A percentile compares a stretch with the other conserved stretches of the same genome.
Evolutionary conservation across 2,329 filamentous ascomycete species (phyloP).

Genomic region (Aphanocladium album): DNA sequence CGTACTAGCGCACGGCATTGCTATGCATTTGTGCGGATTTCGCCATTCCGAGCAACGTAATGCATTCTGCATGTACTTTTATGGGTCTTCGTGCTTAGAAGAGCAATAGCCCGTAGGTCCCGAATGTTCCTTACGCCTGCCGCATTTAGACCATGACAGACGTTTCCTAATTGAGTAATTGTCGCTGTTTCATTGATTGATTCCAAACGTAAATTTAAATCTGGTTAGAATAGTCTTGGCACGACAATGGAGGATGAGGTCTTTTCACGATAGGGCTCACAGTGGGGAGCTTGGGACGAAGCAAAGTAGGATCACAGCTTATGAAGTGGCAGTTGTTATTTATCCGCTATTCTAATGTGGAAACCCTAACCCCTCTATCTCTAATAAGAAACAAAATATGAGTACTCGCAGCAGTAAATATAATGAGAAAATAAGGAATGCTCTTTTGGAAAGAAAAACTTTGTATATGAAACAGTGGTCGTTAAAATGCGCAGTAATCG

Average conservation of each 20-base stretch:
- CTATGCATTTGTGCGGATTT: background rate
- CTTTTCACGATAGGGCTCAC: background rate
- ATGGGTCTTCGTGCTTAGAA: slow-evolving; percentile 5
- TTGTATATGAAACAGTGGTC: background rate
- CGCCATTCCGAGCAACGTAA: background rate
- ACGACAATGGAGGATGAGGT: background rate
- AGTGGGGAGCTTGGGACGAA: background rate
- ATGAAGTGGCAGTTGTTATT: background rate
- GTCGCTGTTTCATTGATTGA: background rate
- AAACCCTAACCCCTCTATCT: background rate
- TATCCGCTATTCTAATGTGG: background rate
- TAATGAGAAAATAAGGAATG: background rate
- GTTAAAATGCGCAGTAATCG: background rate
- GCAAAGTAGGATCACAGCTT: background rate
- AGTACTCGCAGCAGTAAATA: background rate
- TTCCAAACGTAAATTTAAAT: background rate
- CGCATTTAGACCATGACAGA: background rate
- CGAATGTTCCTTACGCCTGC: background rate
- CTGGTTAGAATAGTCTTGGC: background rate
- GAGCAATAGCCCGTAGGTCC: background rate
- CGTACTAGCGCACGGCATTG: background rate
- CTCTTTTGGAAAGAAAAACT: background rate
- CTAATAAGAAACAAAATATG: background rate
- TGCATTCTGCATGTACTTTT: background rate
- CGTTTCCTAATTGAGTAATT: background rate